Conservation (phyloP, 2,329 filamentous ascomycete genomes). For the Cladosporium sp. region DNA sequence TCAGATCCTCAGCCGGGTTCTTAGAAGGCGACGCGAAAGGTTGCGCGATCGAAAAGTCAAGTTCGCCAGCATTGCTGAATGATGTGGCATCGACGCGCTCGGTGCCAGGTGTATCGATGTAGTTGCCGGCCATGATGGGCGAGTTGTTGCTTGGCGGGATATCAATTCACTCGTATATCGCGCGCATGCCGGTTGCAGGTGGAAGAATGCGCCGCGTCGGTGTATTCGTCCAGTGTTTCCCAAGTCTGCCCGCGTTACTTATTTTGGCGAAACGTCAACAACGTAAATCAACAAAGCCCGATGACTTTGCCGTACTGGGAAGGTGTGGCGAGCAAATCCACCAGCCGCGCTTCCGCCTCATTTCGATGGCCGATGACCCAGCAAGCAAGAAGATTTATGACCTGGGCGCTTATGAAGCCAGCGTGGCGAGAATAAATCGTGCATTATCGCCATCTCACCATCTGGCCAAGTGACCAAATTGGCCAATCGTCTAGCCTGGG, state of each 20-base stretch:
- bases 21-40: conserved; percentile 80
- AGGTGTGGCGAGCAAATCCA: no score
- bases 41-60: conserved; percentile 82
- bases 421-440: neutral
- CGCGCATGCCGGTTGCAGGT: neutral
- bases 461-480: no score
- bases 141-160: neutral
- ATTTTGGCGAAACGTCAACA: conserved; percentile 8
- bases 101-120: conserved; percentile 81
- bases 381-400: neutral
- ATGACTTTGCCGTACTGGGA: no score
- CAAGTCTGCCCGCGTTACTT: neutral
- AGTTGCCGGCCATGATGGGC: conserved; percentile 40
- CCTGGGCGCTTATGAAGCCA: neutral
- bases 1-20: conserved; percentile 61
- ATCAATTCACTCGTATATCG: neutral
- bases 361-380: neutral
- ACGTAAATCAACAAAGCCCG: conserved; percentile 7
- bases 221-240: neutral
- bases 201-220: neutral
- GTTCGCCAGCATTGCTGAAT: conserved; percentile 61
- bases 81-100: conserved; percentile 81
- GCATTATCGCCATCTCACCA: neutral
- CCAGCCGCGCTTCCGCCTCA: no score
- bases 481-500: neutral